A percentile compares a stretch with the other conserved stretches of the same genome.
Conservation (phyloP, 2,329 filamentous ascomycete genomes). For the Fusarium siculi region DNA sequence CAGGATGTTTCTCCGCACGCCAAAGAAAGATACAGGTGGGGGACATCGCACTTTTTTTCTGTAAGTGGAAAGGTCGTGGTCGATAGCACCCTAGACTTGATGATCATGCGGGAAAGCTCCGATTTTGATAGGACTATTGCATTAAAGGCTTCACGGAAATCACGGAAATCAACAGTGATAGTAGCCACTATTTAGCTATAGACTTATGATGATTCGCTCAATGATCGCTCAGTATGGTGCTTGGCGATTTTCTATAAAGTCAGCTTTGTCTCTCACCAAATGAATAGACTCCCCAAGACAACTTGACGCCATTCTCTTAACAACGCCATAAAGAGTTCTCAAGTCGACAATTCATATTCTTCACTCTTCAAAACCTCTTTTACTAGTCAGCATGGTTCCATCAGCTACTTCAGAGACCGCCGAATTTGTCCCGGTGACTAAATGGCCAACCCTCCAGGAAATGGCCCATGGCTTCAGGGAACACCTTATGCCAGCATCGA, state of each 20-base stretch:
- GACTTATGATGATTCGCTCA: fast-evolving
- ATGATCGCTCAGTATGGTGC: neutral
- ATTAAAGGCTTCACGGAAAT: neutral
- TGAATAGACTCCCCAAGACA: fast-evolving
- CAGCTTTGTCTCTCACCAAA: fast-evolving
- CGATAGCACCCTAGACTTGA: neutral
- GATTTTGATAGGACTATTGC: neutral
- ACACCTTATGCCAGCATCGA: slow-evolving; percentile 12
- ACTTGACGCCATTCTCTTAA: fast-evolving
- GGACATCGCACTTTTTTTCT: slow-evolving; percentile 9
- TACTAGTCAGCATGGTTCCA: neutral
- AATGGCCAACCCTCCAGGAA: slow-evolving; percentile 23
- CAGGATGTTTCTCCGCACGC: neutral
- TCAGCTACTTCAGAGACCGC: neutral
- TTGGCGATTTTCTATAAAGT: neutral
- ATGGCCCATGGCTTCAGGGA: slow-evolving; percentile 20
- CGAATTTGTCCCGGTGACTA: neutral
- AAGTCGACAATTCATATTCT: fast-evolving
- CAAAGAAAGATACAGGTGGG: neutral
- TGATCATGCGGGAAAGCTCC: neutral
- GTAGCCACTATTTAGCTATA: neutral
- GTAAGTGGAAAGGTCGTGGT: neutral
- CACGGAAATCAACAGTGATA: neutral
- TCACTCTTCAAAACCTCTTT: fast-evolving
- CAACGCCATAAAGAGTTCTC: fast-evolving